Base-by-base conservation (phyloP, 2,329 filamentous ascomycete species). In the Penicillium sp. region DNA sequence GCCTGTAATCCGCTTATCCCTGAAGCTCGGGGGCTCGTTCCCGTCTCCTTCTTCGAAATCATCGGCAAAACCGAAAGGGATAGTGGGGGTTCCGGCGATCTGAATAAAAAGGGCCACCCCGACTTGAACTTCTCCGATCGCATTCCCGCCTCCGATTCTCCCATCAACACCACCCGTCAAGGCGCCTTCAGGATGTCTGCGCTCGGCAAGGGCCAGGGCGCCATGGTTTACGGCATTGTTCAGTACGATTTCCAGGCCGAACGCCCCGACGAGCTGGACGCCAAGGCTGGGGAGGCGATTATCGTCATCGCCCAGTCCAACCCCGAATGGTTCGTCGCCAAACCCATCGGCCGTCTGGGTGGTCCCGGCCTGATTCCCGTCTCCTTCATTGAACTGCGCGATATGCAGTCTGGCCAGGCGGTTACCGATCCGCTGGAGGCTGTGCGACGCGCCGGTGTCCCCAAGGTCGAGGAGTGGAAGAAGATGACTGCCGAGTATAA, bases 401-500 rank as follows among this genome's bases (percentile, higher is more conserved):
- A 97, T 71, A 96, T 96, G 88, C 84, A 85, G 5, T 91, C 89
- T 0, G 91, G 92, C 45, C 84, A 89, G 61, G 82, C 92, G 0
- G 90, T 96, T 1, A 72, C 82, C 16, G 90, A 97, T 70, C 85
- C 92, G 0, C 80, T 89, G 24, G 92, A 92, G 27, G 92, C 94
- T 1, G 90, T 99, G 50, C 84, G 85, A 63, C 86, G 87, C 62
- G 94, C 94, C 1, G 92, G 92, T 18, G 92, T 99, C 7, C 94
- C 94, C 11, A 88, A 87, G 65, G 94, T 99, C 3, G 94, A 99
- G 69, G 94, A 99, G 66, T 99, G 94, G 94, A 99, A 99, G 79
- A 95, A 95, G 76, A 96, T 96, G 90, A 92, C 94, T 0, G 92
- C 92, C 50, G 92, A 96, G 58, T 99, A 99, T 76, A 99, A 99